phyloP scores from a whole-genome alignment of 768 basidiomycete genomes.

The Dioszegia aurantiaca region DNA sequence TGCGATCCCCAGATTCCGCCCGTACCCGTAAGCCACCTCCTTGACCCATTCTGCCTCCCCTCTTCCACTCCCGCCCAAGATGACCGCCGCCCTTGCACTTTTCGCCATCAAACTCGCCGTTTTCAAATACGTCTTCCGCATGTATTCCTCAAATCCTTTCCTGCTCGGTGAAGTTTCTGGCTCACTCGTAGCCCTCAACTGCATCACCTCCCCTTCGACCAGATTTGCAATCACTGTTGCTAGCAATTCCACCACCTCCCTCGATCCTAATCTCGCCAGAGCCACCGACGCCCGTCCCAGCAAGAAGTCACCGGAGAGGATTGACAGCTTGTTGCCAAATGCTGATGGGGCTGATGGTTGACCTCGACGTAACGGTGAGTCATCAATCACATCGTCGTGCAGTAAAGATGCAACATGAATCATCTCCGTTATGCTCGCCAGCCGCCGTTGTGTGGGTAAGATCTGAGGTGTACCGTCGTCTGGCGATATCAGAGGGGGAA shows the following conservation, averaged over 20 bases:
- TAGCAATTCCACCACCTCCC: constrained; percentile 88
- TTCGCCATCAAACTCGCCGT: constrained; percentile 90
- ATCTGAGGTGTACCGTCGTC: constrained; percentile 53
- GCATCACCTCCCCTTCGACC: constrained; percentile 94
- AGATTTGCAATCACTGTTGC: constrained; percentile 88
- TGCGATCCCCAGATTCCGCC: constrained; percentile 85
- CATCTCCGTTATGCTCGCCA: constrained; percentile 97
- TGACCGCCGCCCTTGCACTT: constrained; percentile 73
- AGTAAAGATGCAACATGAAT: constrained; percentile 91
- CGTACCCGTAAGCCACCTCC: constrained; percentile 86
- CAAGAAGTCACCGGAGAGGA: constrained; percentile 93
- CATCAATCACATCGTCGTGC: constrained; percentile 85
- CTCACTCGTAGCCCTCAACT: constrained; percentile 56
- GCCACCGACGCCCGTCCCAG: constrained; percentile 86
- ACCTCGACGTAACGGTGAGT: constrained; percentile 68
- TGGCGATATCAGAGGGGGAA: constrained; percentile 31
- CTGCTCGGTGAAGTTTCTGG: constrained; percentile 40
- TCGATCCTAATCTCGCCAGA: constrained; percentile 76
- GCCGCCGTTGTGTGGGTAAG: constrained; percentile 82
- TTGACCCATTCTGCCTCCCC: constrained; percentile 75
- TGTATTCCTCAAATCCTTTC: constrained; percentile 61
- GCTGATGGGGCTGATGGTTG: constrained; percentile 67
- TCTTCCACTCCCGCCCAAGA: constrained; percentile 74
- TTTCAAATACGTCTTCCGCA: constrained; percentile 90
- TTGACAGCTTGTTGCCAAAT: constrained; percentile 88